Evolutionary conservation across 768 basidiomycete species (phyloP), one percentile per base, ranked within the genome.

Genomic region (Russula olivacea): DNA sequence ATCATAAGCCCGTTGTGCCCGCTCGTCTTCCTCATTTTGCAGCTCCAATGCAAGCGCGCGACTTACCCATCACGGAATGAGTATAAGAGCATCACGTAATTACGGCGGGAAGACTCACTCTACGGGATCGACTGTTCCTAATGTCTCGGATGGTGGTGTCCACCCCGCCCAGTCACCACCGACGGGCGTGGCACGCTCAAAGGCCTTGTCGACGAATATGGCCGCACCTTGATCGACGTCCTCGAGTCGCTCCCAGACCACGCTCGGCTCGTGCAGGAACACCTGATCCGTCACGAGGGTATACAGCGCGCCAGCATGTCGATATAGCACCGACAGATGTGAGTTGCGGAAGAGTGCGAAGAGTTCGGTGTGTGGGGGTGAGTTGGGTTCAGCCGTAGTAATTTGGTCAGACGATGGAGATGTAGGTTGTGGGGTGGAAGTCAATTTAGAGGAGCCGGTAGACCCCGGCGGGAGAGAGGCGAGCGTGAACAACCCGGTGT

Each of bases 291-390:
- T 94, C 14, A 88, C 91, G 64, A 97, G 86, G 1, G 84, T 83
- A 72, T 91, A 95, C 8, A 97, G 76, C 5, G 83, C 80, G 6
- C 70, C 70, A 23, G 47, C 59, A 56, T 79, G 71, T 63, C 88
- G 91, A 77, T 93, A 89, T 2, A 97, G 77, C 10, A 96, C 93
- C 0, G 88, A 87, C 15, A 97, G 83, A 71, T 96, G 94, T 0
- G 91, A 93, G 73, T 85, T 92, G 57, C 94, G 85, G 79, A 94
- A 96, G 64, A 95, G 83, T 0, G 93, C 93, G n/a, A 88, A 87
- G 59, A 94, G 82, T 38, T 57, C 52, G 15, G 58, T 25, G 5
- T 59, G 60, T 9, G 19, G 45, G 0, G 51, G 30, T 2, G 83
- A 80, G 0, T 79, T 77, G 15, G 73, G 59, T 36, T 83, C 70